Evolutionary conservation across 2,329 filamentous ascomycete species (phyloP), one percentile per base, ranked within the genome.

Genomic region (Bipolaris gigantea): DNA sequence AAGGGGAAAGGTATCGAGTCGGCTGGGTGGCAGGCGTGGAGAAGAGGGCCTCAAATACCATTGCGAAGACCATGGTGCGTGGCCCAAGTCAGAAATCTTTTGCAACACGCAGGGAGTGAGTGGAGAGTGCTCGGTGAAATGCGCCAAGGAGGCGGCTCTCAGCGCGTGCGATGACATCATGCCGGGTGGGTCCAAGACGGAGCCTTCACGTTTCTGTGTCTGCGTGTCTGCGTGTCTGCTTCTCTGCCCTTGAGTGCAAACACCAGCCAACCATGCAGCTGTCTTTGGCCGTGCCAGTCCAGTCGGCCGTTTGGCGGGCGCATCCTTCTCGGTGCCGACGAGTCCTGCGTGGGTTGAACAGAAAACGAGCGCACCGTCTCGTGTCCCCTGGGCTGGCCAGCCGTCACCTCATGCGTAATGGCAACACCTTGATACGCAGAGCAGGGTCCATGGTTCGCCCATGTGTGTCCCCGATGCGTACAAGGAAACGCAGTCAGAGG

Each of bases 81-180:
- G 36, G n/a, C 32, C 50, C 33, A 34, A 32, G 35, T 42, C 42
- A 45, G 36, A 53, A 56, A 51, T 35, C 48, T 52, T 45, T 53
- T 50, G 47, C 27, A 18, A 45, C 44, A 41, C 35, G 45, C 25
- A 33, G 18, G 34, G 44, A 51, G 52, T 55, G 44, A 51, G 52
- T 55, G 55, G 55, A 57, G 48, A 57, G 48, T 55, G 43, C 34
- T 39, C 39, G 43, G 39, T 44, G 25, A 30, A 34, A 39, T 38
- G 43, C 43, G 43, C 55, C 55, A 55, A 51, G 55, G 18, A 36
- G 50, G 38, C 39, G 53, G 48, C 23, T 49, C 19, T 49, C 44
- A 51, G 59, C 57, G 46, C 50, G 53, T 42, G 47, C 50, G 3
- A 44, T 62, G 61, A 62, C 60, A 57, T 59, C 54, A 41, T 50